Base-by-base conservation (phyloP, 805 yeast genomes). In the Wickerhamiella musiphila region DNA sequence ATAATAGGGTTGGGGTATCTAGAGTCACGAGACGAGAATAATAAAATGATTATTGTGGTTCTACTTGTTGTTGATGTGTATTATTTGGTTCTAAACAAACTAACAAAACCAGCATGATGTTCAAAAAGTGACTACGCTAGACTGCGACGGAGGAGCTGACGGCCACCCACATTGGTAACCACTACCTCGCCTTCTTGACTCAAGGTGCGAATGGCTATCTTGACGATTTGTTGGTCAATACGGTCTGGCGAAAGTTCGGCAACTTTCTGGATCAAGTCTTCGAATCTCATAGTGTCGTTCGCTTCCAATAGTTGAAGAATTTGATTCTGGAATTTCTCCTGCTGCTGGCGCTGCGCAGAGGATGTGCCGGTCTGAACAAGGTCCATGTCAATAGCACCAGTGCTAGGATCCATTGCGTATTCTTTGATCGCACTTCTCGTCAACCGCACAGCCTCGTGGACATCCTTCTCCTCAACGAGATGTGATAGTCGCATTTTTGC, bases 311-410 rank as follows among this genome's bases (percentile, higher is more conserved):
- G 28, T 1, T 37, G 23, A 20, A 42, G 27, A 5, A 40, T 39
- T 16, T 35, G 38, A 18, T 26, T 31, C 35, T 42, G 44, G 31
- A 40, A 36, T 19, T 22, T 13, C 5, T 41, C 45, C 11, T 33
- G 30, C 28, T 28, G 40, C 23, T 39, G 40, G 4, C 48, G 35
- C 53, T 84, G 93, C 3, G 86, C 79, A 2, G 79, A 66, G 0
- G 94, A 78, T 29, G 84, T 83, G 29, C 96, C 98, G 0, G 96
- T 90, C 57, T 86, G 95, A 18, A 90, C 84, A 51, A 90, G 63
- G 52, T 83, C 94, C 94, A 90, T 83, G 52, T 90, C 98, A 43
- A 90, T 90, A 47, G 90, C 70, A 19, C 99, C 99, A 0, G 98
- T 86, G 22, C 75, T 62, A 16, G 98, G 98, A 58, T 90, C 99